Evolutionary conservation across 192 early-diverging fungal species (phyloP), one percentile per base, ranked within the genome.

Genomic region (Mortierella hygrophila): DNA sequence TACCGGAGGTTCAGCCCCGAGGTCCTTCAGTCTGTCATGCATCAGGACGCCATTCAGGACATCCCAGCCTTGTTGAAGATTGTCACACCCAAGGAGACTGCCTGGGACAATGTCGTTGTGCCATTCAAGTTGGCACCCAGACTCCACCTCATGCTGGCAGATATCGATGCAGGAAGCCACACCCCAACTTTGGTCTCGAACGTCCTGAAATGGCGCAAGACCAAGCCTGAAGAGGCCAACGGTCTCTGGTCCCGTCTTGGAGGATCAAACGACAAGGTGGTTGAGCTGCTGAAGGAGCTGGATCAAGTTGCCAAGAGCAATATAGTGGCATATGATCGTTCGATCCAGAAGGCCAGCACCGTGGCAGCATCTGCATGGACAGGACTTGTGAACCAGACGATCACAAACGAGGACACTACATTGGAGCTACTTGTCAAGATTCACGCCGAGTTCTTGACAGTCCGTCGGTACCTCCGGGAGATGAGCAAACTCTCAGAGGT

Each of bases 81-180:
- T 21, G 46, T 93, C 47, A 81, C 80, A n/a, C 90, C 93, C 7
- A 79, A 88, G 20, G 79, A 86, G 18, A 75, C 89, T 20, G 89
- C 77, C 4, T 96, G 95, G 95, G 91, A 98, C 90, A 93, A 92
- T 80, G 76, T 88, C 2, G 93, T 97, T 0, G 77, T 63, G 9
- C 89, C 90, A 0, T 92, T 98, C 32, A 68, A 76, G 6, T 84
- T 99, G 57, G 97, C 98, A 18, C 95, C 91, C 21, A 78, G 93
- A 11, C 90, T 98, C 23, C 86, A 88, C 0, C 79, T 99, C 68
- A 90, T 95, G 75, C 88, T 99, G 74, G 99, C 97, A 13, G 99
- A 99, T 89, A 95, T 99, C 35, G 95, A 97, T 88, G 93, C 94
- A 26, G 99, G 99, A 52, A 97, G 96, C 79, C 95, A 96, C 91